Conservation (phyloP, 176 grass and related monocot species). For the Aegilops longissima region DNA sequence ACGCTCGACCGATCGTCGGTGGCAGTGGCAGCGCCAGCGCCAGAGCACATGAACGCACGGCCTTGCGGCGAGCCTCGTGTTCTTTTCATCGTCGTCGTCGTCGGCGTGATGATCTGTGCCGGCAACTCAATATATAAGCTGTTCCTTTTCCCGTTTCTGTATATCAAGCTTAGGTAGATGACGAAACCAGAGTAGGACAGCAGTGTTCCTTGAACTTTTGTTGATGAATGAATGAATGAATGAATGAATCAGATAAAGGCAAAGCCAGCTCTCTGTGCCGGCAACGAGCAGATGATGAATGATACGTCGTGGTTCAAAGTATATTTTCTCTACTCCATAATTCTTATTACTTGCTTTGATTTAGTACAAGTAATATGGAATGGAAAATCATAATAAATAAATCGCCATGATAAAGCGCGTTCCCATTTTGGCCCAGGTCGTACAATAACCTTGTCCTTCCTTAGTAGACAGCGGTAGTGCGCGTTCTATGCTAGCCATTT, state of each 20-base stretch:
- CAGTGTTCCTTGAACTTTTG: background rate
- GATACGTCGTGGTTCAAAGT: background rate
- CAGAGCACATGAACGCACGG: too few relatives aligned
- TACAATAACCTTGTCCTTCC: background rate
- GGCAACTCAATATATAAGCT: background rate
- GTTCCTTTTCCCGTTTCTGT: background rate
- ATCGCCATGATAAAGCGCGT: background rate
- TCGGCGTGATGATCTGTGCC: background rate
- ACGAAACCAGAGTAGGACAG: background rate
- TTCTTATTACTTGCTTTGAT: too few relatives aligned
- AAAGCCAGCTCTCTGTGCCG: background rate
- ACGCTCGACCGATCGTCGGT: background rate
- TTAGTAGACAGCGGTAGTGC: background rate
- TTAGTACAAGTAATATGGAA: too few relatives aligned
- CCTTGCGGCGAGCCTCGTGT: background rate
- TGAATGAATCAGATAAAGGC: background rate
- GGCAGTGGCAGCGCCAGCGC: background rate
- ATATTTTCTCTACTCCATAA: too few relatives aligned
- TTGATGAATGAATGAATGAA: background rate
- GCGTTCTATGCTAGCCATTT: background rate
- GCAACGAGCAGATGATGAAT: background rate
- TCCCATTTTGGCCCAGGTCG: slow-evolving; percentile 10
- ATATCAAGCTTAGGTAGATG: background rate
- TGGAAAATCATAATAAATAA: background rate
- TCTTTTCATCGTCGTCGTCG: background rate